A percentile compares a stretch with the other conserved stretches of the same genome.
Conservation (phyloP, 2,329 filamentous ascomycete genomes). For the Blastomyces percursus region DNA sequence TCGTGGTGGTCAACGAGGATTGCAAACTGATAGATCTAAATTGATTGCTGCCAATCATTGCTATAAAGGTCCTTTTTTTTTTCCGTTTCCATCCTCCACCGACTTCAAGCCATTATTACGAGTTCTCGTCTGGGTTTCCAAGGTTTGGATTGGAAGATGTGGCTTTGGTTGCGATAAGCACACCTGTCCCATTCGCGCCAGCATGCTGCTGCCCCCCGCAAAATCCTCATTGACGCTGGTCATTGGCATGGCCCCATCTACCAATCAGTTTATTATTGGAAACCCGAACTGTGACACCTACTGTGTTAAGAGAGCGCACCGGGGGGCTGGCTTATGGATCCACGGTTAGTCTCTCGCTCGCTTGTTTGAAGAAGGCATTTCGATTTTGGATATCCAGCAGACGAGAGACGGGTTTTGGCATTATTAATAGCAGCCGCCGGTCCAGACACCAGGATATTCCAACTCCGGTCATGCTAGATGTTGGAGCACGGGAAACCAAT, state of each 20-base stretch:
- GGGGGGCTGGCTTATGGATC: neutral
- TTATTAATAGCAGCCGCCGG: neutral
- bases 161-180: neutral
- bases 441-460: neutral
- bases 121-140: neutral
- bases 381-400: neutral
- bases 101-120: too few relatives aligned
- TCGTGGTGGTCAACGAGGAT: neutral
- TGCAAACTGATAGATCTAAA: neutral
- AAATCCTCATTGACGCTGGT: neutral
- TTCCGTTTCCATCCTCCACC: neutral
- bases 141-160: neutral
- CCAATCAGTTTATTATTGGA: slow-evolving; percentile 9
- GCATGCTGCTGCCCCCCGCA: neutral
- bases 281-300: slow-evolving; percentile 3
- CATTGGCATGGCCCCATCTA: neutral
- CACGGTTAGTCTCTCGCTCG: neutral
- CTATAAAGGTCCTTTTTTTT: neutral
- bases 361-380: neutral
- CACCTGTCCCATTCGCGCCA: neutral
- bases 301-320: neutral
- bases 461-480: neutral
- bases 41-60: neutral
- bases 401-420: neutral
- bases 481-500: neutral